Evolutionary conservation across 2,329 filamentous ascomycete species (phyloP), one percentile per base, ranked within the genome.

Genomic region (Trichoderma arundinaceum): DNA sequence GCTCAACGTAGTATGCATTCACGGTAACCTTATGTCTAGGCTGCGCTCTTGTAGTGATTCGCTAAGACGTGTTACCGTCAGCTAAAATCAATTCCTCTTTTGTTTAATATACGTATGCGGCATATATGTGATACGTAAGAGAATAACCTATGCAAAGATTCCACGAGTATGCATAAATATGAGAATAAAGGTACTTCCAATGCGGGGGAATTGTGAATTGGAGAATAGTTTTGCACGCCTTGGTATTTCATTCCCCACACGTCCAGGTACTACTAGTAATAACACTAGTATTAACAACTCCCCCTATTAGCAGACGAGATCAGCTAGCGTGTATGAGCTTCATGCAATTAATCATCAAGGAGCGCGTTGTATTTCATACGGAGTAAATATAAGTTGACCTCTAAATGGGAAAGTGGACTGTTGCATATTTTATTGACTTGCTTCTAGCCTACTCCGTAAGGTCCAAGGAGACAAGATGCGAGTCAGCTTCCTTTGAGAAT

Each of bases 401-500:
- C 15, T 15, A 33, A 44, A 39, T 44, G 39, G 58, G 35, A 35
- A 15, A 60, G 19, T 15, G 8, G 46, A 19, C 4, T 61, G 59
- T 62, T 62, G 48, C 48, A 62, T 53, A 10, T 28, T 62, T 62
- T n/a, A 62, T 41, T 44, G 19, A 22, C 2, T 33, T 8, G 4
- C 38, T 22, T 39, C 22, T 39, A 7, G 38, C 2, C 15, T 28
- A 28, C 22, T 28, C 22, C 4, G 22, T 32, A 57, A 38, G 2
- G 35, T 38, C 46, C 28, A 15, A 19, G 32, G n/a, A 54, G 22
- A 54, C 54, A 19, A 19, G 10, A 17, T 58, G 48, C 59, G 59
- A 62, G 59, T 62, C 59, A 53, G 59, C 12, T 44, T 44, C 8
- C 38, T 53, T 43, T 44, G 38, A 10, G 48, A 62, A 41, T 39